Base-by-base conservation (phyloP, 169 alveolate genomes). In the Plasmodium relictum region DNA sequence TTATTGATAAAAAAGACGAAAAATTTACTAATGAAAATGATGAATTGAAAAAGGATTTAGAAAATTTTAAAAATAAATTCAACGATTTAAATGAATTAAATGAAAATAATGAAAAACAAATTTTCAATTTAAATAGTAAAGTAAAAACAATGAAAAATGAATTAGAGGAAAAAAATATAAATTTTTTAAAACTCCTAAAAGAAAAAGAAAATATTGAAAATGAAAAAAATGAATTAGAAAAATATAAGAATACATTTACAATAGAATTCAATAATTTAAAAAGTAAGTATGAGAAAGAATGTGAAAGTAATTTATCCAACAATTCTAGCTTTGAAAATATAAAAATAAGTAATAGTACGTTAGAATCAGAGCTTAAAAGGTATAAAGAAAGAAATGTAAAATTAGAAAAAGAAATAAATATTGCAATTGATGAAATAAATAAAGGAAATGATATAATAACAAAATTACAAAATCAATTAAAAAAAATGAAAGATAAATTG, bases 371-470 rank as follows among this genome's bases (percentile, higher is more conserved):
- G 16, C 37, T 83, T 59, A 83, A 83, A 56, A 83, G 50, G 41
- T 66, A 83, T 61, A 83, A 83, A 83, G 91, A 83, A 9, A 66
- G 91, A 59, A 83, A 83, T 45, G 59, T 14, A 2, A 83, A 83
- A 68, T 50, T 83, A 12, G 85, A 83, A 45, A 83, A 83, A 18
- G 91, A 83, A 83, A 83, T 83, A 9, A 83, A 83, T 61, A 39
- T 83, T 14, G 91, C 91, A 45, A 83, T 83, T 54, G 91, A 83
- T 18, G 91, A 83, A 48, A 83, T 83, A 12, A 83, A 83, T 65
- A 83, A 83, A 62, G 91, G 91, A 6, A 83, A 83, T 83, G 91
- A 83, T 71, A 83, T 83, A 44, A 83, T 83, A 41, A 83, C 91
- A n/a, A 83, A 83, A 48, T 48, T 83, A 42, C 91, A 83, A 59